Conservation (phyloP, 2,329 filamentous ascomycete species). For the Sphaerulina musiva region DNA sequence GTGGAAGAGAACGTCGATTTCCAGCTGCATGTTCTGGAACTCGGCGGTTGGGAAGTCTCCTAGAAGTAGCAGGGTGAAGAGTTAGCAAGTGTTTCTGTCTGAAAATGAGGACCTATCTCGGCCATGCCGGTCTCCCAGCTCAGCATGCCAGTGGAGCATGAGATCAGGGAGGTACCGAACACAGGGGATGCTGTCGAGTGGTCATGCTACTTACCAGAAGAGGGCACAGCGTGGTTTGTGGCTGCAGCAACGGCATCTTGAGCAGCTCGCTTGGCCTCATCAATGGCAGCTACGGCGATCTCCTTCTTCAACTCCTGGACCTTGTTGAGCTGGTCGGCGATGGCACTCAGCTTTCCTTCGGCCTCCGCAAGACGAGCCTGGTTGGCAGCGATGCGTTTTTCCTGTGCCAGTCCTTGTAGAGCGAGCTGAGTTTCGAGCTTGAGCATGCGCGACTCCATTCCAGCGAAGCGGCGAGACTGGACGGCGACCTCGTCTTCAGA, state of each 20-base stretch:
- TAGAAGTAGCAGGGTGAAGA: not conserved
- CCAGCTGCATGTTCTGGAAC: constrained; percentile 12
- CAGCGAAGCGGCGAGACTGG: constrained; percentile 11
- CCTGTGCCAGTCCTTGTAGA: constrained; percentile 11
- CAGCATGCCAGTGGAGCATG: too few species aligned
- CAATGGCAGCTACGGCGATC: too few species aligned
- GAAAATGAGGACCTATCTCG: not conserved
- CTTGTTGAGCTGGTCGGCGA: not conserved
- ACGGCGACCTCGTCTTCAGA: constrained; percentile 7
- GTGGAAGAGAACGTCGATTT: constrained; percentile 21
- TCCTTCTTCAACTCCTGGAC: not conserved
- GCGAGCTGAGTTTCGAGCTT: constrained; percentile 18
- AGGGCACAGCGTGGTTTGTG: not conserved
- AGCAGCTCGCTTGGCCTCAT: not conserved
- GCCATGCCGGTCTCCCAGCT: too few species aligned
- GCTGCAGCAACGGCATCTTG: not conserved
- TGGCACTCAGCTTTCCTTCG: not conserved
- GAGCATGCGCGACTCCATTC: constrained; percentile 14
- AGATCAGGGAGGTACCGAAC: too few species aligned
- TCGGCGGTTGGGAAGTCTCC: not conserved
- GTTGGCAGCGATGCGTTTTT: constrained; percentile 17
- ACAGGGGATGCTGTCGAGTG: too few species aligned
- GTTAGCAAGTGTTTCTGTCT: not conserved
- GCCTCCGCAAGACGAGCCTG: not conserved
- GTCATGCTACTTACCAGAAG: not conserved